These are phyloP conservation scores for Boletus rubropictus DNA, from an alignment of 768 basidiomycete species.

Conservation along the genomic window DNA sequence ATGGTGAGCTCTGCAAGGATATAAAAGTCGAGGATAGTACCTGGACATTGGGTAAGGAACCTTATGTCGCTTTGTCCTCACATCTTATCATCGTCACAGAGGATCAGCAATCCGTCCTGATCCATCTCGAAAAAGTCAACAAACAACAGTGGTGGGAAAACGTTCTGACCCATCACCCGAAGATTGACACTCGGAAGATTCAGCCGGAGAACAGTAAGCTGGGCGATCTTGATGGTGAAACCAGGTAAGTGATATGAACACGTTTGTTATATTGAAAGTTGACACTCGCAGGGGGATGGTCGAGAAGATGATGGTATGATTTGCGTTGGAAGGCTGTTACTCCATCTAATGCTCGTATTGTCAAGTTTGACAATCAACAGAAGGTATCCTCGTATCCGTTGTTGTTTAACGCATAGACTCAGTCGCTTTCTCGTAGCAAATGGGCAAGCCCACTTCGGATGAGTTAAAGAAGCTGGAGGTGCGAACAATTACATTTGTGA, in stretches of 20 bases:
- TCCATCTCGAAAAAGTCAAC: conserved; percentile 86
- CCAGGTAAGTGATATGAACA: conserved; percentile 49
- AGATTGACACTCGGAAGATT: conserved; percentile 95
- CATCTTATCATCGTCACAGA: conserved; percentile 41
- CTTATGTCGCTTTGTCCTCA: background rate
- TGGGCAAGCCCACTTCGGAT: conserved; percentile 94
- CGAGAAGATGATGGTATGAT: conserved; percentile 98
- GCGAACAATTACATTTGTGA: conserved; percentile 7
- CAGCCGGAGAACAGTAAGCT: conserved; percentile 93
- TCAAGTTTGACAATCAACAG: conserved; percentile 41
- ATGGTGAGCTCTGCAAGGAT: conserved; percentile 88
- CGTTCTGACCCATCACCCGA: conserved; percentile 89
- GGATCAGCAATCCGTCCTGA: conserved; percentile 64
- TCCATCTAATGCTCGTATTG: conserved; percentile 8
- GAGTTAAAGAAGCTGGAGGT: conserved; percentile 92
- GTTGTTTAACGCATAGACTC: background rate
- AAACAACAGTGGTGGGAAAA: conserved; percentile 97
- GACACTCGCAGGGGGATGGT: conserved; percentile 75
- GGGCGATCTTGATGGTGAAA: conserved; percentile 93
- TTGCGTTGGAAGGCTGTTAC: background rate
- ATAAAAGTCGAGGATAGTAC: conserved; percentile 96
- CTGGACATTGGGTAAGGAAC: conserved; percentile 79
- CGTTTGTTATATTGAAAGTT: conserved; percentile 2
- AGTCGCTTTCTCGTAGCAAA: conserved; percentile 50
- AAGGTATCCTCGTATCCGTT: conserved; percentile 28